Evolutionary conservation across 2,329 filamentous ascomycete species (phyloP), one percentile per base, ranked within the genome.

Genomic region (Cryphonectria naterciae): DNA sequence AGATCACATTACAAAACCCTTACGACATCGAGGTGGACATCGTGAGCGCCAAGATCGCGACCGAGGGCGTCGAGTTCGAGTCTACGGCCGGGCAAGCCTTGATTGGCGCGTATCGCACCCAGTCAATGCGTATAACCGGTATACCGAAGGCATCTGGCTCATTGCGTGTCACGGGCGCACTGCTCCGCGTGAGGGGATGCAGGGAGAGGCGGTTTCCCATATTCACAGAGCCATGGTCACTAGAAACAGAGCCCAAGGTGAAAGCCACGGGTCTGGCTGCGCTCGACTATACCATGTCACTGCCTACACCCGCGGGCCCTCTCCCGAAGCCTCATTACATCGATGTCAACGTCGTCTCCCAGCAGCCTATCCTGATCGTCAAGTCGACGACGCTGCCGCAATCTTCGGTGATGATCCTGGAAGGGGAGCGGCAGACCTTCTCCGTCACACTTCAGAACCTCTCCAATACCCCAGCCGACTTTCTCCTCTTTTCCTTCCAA

Each of bases 11-110:
- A 25, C 96, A 98, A 78, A 99, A 99, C 76, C 94, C 95, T 0
- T 98, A 94, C 75, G 95, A 98, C 72, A 92, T 98, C 74, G 94
- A 98, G 73, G 83, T 99, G 5, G 93, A 97, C 68, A 90, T 99
- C 46, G 94, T 98, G 78, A 91, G 89, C 68, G 86, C 99, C 61
- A 87, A 86, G 37, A 83, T 99, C 8, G 90, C 94, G 73, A 88
- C 90, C 13, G 89, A 93, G 72, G 94, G 93, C 0, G 87, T 90
- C 35, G 85, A 89, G 1, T 93, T 98, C 70, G 88, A 91, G 68
- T 90, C 92, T 0, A 81, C 87, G 8, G 82, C 87, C 19, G 89
- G 92, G 74, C 87, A 87, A 66, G 89, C 92, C 5, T 78, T 92
- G 10, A 86, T 99, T 66, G 93, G 93, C 0, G 92, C 95, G 0